Evolutionary conservation across 768 basidiomycete genomes (phyloP), one percentile per base, ranked within the genome.

Genomic region (Lactifluus hygrophoroides): DNA sequence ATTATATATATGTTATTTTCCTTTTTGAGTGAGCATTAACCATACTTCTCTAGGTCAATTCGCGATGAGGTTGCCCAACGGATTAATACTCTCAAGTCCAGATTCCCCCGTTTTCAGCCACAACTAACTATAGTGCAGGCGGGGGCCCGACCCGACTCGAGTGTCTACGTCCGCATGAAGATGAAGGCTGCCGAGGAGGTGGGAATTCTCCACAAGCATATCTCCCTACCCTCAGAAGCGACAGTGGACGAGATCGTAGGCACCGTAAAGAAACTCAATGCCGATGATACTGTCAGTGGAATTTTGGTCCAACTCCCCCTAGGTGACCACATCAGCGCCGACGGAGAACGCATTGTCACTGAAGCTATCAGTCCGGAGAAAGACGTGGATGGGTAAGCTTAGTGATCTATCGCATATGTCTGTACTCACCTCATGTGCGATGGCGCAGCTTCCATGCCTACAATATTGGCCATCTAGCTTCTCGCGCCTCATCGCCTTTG

Each of bases 121-220:
- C 83, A 86, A 70, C 81, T 99, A 17, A 89, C 84, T 65, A 92
- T 99, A 72, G 81, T 99, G 45, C 96, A 98, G 73, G 93, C 92
- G 51, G 96, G 96, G 54, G 83, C 85, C 30, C 87, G 91, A 58
- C 85, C 92, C 21, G 95, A 97, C 71, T 98, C 94, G 5, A 75
- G 78, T 19, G 85, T 86, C 42, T 99, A 99, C 73, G 86, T 99
- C 64, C 91, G 92, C 68, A 98, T 98, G 95, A 99, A 99, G 75
- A 78, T 82, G 43, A 97, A 94, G 72, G 96, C 96, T 11, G 90
- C 94, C 11, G 84, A 92, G 66, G 92, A 98, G 74, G 86, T 90
- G 64, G 94, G 96, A 58, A 90, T 98, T 74, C 81, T 78, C 58
- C 87, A 89, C 71, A 82, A 84, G 53, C 92, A 97, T 69, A 75